Evolutionary conservation across 345 rosid genomes (phyloP), one percentile per base, ranked within the genome.

Genomic region (Cardamine chenopodiifolia): DNA sequence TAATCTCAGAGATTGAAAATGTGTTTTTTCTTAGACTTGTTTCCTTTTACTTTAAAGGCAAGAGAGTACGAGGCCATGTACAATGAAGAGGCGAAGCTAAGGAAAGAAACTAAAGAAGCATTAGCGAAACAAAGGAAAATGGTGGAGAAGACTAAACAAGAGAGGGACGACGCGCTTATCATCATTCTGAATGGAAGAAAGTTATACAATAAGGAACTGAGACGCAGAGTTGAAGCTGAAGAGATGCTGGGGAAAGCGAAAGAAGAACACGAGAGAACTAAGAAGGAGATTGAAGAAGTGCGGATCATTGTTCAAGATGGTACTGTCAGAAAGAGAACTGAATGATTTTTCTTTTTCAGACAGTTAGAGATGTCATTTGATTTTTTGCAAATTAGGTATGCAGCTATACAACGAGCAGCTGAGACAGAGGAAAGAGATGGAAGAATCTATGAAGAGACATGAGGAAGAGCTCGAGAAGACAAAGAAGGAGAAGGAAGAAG

Each of bases 81-180:
- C 72, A 40, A 29, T 34, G 84, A 72, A 71, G 85, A 77, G 70
- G 62, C 55, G 49, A 75, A 67, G 69, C 62, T 66, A 23, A 20
- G 78, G 78, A 84, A 72, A 70, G 82, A 84, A 54, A 31, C 39
- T 47, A 83, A 81, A 65, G 82, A 57, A 20, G 78, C 63, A 6
- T 62, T 76, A 25, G 19, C 59, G 18, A 66, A 73, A 56, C 79
- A 69, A 66, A 79, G 63, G 60, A 80, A 76, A 31, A 68, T 73
- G 18, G 62, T 74, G 45, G 82, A 80, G 80, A 73, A 77, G 69
- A 59, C 71, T 17, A 84, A 74, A 73, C 66, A 62, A 37, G 74
- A 68, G 71, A 78, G 80, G 66, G 84, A 85, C 25, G 82, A 85
- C 28, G 87, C 79, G 10, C 85, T 68, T 40, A 52, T 50, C 58